A percentile compares a stretch with the other conserved stretches of the same genome.
These are phyloP conservation scores for Vinca minor DNA, from an alignment of 257 asterid genomes.

Conservation along the genomic window DNA sequence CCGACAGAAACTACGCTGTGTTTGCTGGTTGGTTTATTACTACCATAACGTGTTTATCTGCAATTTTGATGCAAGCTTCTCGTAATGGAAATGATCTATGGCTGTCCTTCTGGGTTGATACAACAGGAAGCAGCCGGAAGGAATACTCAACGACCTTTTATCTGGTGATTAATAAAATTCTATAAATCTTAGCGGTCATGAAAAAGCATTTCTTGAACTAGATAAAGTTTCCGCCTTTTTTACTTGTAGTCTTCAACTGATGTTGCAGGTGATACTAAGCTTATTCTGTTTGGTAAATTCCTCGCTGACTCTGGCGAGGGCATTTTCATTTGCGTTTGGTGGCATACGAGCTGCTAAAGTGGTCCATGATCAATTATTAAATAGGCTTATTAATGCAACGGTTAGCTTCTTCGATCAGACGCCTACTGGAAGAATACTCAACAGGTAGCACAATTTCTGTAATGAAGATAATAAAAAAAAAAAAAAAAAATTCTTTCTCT, in stretches of 20 bases:
- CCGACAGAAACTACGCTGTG: conserved; percentile 78
- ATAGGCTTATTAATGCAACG: conserved; percentile 57
- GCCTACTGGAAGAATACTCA: conserved; percentile 86
- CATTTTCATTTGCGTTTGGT: conserved; percentile 89
- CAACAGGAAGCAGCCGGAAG: conserved; percentile 43
- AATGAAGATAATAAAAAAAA: conserved; percentile 10
- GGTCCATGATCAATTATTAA: conserved; percentile 56
- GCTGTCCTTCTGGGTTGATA: conserved; percentile 95
- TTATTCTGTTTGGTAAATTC: conserved; percentile 70
- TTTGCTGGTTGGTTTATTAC: conserved; percentile 75
- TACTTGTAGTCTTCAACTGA: not conserved
- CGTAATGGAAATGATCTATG: conserved; percentile 96
- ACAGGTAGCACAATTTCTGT: conserved; percentile 51
- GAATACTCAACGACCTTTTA: conserved; percentile 59
- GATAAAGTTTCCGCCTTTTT: not conserved
- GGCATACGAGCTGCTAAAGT: conserved; percentile 78
- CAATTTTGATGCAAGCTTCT: conserved; percentile 90
- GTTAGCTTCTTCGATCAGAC: conserved; percentile 83
- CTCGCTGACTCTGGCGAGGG: conserved; percentile 68
- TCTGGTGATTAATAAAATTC: conserved; percentile 48
- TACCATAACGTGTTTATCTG: conserved; percentile 54
- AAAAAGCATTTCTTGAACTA: conserved; percentile 2
- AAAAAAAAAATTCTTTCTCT: conserved; percentile 1
- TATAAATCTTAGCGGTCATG: not conserved
- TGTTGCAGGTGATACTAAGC: conserved; percentile 57